Percentiles rank a stretch among this genome's conserved stretches.
phyloP scores from a whole-genome alignment of 495 filamentous ascomycete species.

The Astrocystis sublimbata region DNA sequence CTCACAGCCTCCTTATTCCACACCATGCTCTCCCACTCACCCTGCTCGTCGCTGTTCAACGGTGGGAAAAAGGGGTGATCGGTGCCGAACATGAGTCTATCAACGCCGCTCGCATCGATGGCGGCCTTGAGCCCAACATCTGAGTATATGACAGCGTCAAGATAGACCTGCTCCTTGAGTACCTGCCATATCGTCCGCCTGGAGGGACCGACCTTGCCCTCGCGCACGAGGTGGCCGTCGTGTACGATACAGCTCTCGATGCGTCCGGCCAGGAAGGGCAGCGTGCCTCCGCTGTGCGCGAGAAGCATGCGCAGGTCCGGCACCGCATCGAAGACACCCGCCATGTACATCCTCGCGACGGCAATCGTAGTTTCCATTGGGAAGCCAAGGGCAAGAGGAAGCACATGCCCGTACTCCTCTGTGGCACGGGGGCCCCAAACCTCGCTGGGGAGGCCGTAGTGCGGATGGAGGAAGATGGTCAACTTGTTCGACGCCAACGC shows the following conservation, averaged over 20 bases:
- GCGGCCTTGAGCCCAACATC: conserved; percentile 75
- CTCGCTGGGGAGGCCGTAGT: conserved; percentile 80
- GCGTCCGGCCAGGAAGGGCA: conserved; percentile 85
- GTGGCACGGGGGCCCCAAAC: conserved; percentile 71
- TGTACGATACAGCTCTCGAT: conserved; percentile 87
- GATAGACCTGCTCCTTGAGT: conserved; percentile 79
- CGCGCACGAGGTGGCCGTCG: conserved; percentile 67
- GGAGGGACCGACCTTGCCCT: conserved; percentile 43
- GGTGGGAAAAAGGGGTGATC: conserved; percentile 97
- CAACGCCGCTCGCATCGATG: conserved; percentile 59
- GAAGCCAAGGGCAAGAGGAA: conserved; percentile 85
- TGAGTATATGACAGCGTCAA: conserved; percentile 87
- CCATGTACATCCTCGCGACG: conserved; percentile 80
- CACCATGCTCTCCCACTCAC: conserved; percentile 80
- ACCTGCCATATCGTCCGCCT: conserved; percentile 76
- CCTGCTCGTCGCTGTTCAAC: conserved; percentile 56
- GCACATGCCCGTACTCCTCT: conserved; percentile 80
- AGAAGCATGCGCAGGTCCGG: conserved; percentile 70
- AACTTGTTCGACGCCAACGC: conserved; percentile 63
- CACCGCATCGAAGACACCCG: conserved; percentile 81
- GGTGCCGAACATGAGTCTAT: conserved; percentile 80
- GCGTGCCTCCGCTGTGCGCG: conserved; percentile 84
- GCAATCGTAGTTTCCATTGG: conserved; percentile 94
- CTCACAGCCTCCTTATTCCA: conserved; percentile 74
- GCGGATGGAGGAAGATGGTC: conserved; percentile 85